A percentile compares a stretch with the other conserved stretches of the same genome.
Conservation (phyloP, 306 rosid genomes). For the Sindora glabra region DNA sequence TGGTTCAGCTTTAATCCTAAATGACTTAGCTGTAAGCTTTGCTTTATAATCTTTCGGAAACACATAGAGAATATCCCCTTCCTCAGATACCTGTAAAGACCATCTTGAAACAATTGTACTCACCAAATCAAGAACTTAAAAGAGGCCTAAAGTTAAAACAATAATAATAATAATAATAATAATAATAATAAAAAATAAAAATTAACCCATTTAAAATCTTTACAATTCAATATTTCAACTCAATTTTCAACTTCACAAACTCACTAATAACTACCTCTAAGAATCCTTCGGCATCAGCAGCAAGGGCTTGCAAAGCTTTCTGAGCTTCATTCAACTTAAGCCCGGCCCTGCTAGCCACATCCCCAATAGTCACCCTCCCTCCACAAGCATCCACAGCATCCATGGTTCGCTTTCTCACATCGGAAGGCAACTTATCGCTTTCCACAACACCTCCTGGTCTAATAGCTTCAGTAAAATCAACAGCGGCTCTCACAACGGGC, state of each 20-base stretch:
- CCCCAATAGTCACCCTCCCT: conserved; percentile 85
- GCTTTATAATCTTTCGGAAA: conserved; percentile 77
- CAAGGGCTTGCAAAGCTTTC: conserved; percentile 86
- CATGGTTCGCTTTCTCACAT: conserved; percentile 89
- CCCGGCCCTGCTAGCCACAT: conserved; percentile 84
- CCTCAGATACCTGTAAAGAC: conserved; percentile 83
- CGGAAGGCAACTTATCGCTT: conserved; percentile 58
- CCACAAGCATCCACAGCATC: conserved; percentile 80
- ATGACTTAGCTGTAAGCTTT: conserved; percentile 77
- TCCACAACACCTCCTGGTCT: conserved; percentile 73
- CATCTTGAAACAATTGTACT: conserved; percentile 49
- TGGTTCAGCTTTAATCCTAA: conserved; percentile 76
- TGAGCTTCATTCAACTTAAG: conserved; percentile 76
- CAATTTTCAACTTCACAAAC: not conserved
- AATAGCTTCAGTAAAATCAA: conserved; percentile 36
- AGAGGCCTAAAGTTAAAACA: not conserved
- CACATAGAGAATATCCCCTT: conserved; percentile 87
- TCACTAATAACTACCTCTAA: conserved; percentile 49
- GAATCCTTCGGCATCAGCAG: conserved; percentile 82
- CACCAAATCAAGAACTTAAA: conserved; percentile 33
- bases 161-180: not conserved
- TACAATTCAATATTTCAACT: not conserved
- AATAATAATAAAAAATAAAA: conserved; percentile 1
- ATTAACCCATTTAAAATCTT: not conserved
- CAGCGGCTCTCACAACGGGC: conserved; percentile 33